Conservation (phyloP, 1,284 basidiomycete species). For the Trichosporon sp. region DNA sequence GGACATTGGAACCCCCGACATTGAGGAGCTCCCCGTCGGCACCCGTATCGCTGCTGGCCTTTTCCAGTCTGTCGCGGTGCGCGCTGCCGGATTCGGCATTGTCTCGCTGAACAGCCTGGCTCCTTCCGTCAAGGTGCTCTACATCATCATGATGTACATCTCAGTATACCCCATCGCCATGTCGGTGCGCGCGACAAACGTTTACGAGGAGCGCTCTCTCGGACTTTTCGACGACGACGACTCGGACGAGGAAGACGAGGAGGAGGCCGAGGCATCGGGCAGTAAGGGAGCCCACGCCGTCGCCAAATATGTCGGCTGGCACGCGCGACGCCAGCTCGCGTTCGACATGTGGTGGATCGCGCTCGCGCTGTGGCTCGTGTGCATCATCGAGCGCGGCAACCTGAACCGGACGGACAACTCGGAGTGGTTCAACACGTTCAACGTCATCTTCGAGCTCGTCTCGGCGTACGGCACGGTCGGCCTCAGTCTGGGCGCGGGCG, state of each 20-base stretch:
- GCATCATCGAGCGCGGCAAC: conserved; percentile 72
- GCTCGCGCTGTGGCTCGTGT: conserved; percentile 70
- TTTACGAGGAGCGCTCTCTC: conserved; percentile 86
- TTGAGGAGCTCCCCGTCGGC: conserved; percentile 66
- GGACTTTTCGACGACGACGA: conserved; percentile 63
- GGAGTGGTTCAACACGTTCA: conserved; percentile 74
- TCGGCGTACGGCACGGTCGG: conserved; percentile 91
- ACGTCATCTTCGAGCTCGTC: conserved; percentile 57
- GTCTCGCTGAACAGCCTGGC: conserved; percentile 67
- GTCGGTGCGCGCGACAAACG: conserved; percentile 93
- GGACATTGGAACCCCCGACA: conserved; percentile 73
- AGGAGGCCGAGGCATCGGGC: conserved; percentile 43
- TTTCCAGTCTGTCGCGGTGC: conserved; percentile 68
- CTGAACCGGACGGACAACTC: conserved; percentile 57
- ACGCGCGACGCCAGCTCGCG: conserved; percentile 75
- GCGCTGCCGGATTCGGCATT: conserved; percentile 80
- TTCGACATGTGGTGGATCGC: conserved; percentile 92
- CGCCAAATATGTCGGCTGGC: conserved; percentile 49
- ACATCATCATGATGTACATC: conserved; percentile 74
- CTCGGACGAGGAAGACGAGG: conserved; percentile 50
- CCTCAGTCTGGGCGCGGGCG: conserved; percentile 67
- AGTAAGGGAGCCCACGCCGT: conserved; percentile 40
- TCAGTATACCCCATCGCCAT: conserved; percentile 56
- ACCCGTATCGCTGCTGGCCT: conserved; percentile 62
- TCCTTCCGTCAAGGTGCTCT: conserved; percentile 76